Base-by-base conservation (phyloP, 2,329 filamentous ascomycete genomes). In the Neopestalotiopsis sp. region DNA sequence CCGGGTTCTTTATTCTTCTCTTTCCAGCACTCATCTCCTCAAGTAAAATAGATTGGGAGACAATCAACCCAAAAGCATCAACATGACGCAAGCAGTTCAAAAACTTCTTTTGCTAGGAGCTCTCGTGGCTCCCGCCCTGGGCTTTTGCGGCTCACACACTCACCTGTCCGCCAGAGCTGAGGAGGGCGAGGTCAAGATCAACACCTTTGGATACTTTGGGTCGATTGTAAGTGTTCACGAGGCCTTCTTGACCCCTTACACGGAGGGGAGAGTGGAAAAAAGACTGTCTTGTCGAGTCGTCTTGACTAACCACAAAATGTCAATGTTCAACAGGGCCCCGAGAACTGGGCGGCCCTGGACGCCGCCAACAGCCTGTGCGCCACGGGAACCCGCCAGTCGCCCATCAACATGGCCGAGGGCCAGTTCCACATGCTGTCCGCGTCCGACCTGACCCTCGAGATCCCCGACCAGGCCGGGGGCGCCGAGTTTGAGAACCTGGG, bases 401-500 rank as follows among this genome's bases (percentile, higher is more conserved):
- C 89, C 52, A 90, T 91, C 78, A 84, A 89, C 76, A 82, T 84
- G 82, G 76, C 76, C 5, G 73, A 72, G 3, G 80, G 75, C n/a
- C 72, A 75, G 38, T 82, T 81, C 68, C 75, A 74, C 32, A 65
- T 79, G 45, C 71, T 81, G 7, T 66, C 77, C 10, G 76, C 75
- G 58, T 71, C 75, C 42, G 72, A 81, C n/a, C 38, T 81, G 4
- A 67, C 72, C 74, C 78, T 81, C 67, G 72, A 78, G 42, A 80
- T 89, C 66, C 81, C 84, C 57, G 82, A 79, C 74, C 78, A 80
- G 61, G 74, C 75, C 20, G 78, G 79, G 59, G 83, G 79, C 6
- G 82, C 84, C 62, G 80, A 82, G 49, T 87, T 89, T 67, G 85
- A 88, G 78, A 89, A 90, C 76, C 81, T 89, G 12, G 87, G 87